Conservation (phyloP, 2,329 filamentous ascomycete species). For the Neopestalotiopsis clavispora region DNA sequence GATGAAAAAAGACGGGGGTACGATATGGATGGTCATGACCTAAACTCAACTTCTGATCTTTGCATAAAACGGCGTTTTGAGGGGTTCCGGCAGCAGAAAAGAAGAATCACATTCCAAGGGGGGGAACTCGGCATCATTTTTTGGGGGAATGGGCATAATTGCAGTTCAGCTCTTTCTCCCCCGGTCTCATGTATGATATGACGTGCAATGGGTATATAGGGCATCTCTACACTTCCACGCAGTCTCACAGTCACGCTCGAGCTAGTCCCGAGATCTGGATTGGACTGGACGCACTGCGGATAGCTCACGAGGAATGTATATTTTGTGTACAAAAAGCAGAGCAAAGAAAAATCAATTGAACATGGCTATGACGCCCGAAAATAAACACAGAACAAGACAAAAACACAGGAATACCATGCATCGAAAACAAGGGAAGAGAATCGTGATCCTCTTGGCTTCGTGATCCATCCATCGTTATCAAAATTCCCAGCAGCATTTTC, state of each 20-base stretch:
- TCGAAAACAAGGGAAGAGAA: neutral
- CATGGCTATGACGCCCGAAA: neutral
- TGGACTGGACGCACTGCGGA: neutral
- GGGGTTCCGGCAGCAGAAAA: neutral
- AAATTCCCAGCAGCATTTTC: neutral
- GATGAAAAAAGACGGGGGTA: neutral
- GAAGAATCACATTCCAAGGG: neutral
- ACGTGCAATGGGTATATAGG: neutral
- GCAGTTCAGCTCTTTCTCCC: neutral
- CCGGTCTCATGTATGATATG: neutral
- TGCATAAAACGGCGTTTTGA: neutral
- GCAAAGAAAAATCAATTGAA: neutral
- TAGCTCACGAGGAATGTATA: neutral
- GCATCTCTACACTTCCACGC: neutral
- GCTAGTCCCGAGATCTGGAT: neutral
- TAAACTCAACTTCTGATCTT: slow-evolving; percentile 4
- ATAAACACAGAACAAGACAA: neutral
- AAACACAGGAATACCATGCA: neutral
- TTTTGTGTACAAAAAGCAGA: neutral
- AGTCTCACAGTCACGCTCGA: neutral
- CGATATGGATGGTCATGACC: neutral
- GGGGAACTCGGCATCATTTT: neutral
- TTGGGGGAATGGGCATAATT: neutral
- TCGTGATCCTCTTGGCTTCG: neutral
- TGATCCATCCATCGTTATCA: neutral